phyloP scores from a whole-genome alignment of 768 basidiomycete species.

The Dioszegia hungarica region DNA sequence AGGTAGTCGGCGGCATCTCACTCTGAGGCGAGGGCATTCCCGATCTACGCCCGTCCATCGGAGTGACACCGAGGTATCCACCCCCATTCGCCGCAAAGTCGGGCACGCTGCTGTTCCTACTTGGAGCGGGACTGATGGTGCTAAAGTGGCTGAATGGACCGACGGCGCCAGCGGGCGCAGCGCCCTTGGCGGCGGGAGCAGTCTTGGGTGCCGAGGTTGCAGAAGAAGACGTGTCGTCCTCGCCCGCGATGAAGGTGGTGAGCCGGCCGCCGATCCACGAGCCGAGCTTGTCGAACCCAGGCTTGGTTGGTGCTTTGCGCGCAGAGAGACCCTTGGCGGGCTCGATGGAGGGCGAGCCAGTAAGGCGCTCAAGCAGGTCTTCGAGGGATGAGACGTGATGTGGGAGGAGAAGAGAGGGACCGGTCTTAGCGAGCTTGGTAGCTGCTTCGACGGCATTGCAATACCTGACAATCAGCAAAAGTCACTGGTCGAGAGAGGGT shows the following conservation, averaged over 20 bases:
- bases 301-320: slow-evolving; percentile 61
- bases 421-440: slow-evolving; percentile 52
- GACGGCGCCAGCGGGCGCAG: slow-evolving; percentile 31
- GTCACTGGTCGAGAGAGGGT: not conserved
- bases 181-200: slow-evolving; percentile 46
- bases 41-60: not conserved
- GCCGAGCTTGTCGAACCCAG: slow-evolving; percentile 84
- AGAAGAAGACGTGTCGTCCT: slow-evolving; percentile 50
- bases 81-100: not conserved
- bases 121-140: slow-evolving; percentile 67
- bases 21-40: slow-evolving; percentile 1
- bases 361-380: slow-evolving; percentile 70
- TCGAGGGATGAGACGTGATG: slow-evolving; percentile 69
- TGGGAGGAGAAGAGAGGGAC: slow-evolving; percentile 63
- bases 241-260: slow-evolving; percentile 92
- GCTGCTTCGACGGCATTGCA: slow-evolving; percentile 75
- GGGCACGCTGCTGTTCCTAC: slow-evolving; percentile 16
- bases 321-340: slow-evolving; percentile 27
- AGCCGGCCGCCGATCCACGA: slow-evolving; percentile 88
- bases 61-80: not conserved
- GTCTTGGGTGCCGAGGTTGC: slow-evolving; percentile 50
- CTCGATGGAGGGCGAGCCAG: slow-evolving; percentile 59
- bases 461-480: slow-evolving; percentile 59
- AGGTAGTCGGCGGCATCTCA: not conserved
- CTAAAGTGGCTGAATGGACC: slow-evolving; percentile 93